These are phyloP conservation scores for Inga oerstediana DNA, from an alignment of 306 rosid species.

Conservation along the genomic window DNA sequence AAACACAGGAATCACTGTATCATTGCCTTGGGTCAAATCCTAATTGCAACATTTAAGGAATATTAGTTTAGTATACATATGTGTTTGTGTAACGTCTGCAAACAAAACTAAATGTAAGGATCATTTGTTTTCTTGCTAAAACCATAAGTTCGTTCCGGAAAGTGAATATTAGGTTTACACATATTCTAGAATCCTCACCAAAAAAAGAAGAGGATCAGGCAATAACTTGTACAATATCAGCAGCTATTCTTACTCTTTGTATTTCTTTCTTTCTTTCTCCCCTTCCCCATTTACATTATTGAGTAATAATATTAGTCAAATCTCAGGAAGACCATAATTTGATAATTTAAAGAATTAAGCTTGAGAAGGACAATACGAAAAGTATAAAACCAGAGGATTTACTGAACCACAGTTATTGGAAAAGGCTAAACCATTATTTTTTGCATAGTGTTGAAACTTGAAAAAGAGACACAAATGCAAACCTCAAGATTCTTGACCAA, in stretches of 20 bases:
- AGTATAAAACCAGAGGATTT: slow-evolving; percentile 22
- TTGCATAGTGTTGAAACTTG: slow-evolving; percentile 24
- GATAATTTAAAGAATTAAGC: slow-evolving; percentile 26
- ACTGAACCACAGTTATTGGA: slow-evolving; percentile 8
- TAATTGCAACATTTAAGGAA: slow-evolving; percentile 42
- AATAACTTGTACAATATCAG: slow-evolving; percentile 15
- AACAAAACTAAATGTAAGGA: slow-evolving; percentile 25
- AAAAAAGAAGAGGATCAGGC: slow-evolving; percentile 19
- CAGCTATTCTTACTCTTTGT: not conserved
- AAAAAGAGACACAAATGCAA: slow-evolving; percentile 43
- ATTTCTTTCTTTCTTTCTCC: not conserved
- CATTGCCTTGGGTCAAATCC: slow-evolving; percentile 91
- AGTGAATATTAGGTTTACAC: slow-evolving; percentile 18
- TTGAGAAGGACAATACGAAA: slow-evolving; percentile 26
- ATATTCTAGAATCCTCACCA: slow-evolving; percentile 8
- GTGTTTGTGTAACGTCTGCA: not conserved
- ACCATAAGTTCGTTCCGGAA: slow-evolving; percentile 19
- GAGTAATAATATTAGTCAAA: slow-evolving; percentile 2
- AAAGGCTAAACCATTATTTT: slow-evolving; percentile 19
- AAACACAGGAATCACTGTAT: slow-evolving; percentile 73
- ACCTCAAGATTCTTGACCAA: slow-evolving; percentile 95
- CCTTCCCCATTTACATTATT: not conserved
- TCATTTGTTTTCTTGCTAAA: slow-evolving; percentile 24
- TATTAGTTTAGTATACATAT: not conserved
- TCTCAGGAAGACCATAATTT: slow-evolving; percentile 17